Evolutionary conservation across 2,329 filamentous ascomycete genomes (phyloP).

Genomic region (Claviceps pusilla): DNA sequence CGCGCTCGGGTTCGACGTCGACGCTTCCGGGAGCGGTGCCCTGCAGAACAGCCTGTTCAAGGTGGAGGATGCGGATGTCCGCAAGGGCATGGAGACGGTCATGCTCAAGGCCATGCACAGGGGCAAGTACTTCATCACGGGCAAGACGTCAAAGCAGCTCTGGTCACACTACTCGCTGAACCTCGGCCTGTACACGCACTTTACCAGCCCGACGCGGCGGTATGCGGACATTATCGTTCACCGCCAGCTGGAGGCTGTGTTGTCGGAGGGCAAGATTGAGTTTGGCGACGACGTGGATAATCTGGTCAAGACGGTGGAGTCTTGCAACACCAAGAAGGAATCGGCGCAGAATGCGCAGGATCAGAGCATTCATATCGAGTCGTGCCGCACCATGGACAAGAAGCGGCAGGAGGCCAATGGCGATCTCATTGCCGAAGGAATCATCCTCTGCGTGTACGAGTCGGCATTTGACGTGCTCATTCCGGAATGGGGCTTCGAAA

Average conservation of each 20-base stretch:
- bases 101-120: constrained; percentile 91
- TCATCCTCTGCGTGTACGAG: constrained; percentile 94
- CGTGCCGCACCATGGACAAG: constrained; percentile 91
- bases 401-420: constrained; percentile 73
- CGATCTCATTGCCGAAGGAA: constrained; percentile 87
- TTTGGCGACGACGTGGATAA: constrained; percentile 81
- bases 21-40: constrained; percentile 74
- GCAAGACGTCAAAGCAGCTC: constrained; percentile 62
- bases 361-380: constrained; percentile 96
- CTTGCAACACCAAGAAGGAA: constrained; percentile 98
- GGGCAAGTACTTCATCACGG: constrained; percentile 83
- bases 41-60: constrained; percentile 92
- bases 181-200: constrained; percentile 88
- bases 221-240: constrained; percentile 94
- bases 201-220: constrained; percentile 85
- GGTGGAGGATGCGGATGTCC: constrained; percentile 72
- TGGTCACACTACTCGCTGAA: constrained; percentile 87
- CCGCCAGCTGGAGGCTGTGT: constrained; percentile 75
- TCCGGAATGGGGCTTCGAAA: constrained; percentile 96
- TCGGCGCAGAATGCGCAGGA: constrained; percentile 95
- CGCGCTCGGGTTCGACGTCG: constrained; percentile 77
- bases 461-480: constrained; percentile 97
- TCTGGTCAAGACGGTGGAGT: constrained; percentile 81
- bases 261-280: constrained; percentile 69
- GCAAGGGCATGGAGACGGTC: constrained; percentile 96